Conservation (phyloP, 2,329 filamentous ascomycete genomes). For the Aspergillus sp. region DNA sequence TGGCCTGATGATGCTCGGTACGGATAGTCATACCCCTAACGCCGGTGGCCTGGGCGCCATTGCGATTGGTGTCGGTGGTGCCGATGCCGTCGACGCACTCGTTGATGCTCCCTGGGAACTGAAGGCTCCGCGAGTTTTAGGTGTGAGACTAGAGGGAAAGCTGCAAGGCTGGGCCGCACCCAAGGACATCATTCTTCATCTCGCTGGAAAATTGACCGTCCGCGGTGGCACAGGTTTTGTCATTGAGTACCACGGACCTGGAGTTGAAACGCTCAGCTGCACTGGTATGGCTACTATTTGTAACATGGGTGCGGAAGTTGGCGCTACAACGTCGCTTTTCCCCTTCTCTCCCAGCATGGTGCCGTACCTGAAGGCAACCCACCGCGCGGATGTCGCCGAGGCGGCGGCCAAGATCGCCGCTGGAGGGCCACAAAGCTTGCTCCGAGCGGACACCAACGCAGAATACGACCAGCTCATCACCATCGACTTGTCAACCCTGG, state of each 20-base stretch:
- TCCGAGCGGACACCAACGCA: slow-evolving; percentile 76
- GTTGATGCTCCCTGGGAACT: slow-evolving; percentile 97
- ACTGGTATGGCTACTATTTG: slow-evolving; percentile 92
- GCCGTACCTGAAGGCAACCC: slow-evolving; percentile 82
- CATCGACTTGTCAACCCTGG: slow-evolving; percentile 84
- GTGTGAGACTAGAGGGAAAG: slow-evolving; percentile 78
- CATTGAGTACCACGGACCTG: slow-evolving; percentile 90
- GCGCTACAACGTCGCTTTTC: slow-evolving; percentile 94
- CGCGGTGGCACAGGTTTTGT: slow-evolving; percentile 91
- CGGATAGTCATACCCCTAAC: slow-evolving; percentile 95
- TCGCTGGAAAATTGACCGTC: slow-evolving; percentile 88
- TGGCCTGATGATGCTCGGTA: slow-evolving; percentile 97
- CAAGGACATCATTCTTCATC: slow-evolving; percentile 90
- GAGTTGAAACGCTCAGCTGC: slow-evolving; percentile 82
- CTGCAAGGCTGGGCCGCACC: slow-evolving; percentile 89
- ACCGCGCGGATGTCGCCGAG: slow-evolving; percentile 69
- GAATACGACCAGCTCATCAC: slow-evolving; percentile 89
- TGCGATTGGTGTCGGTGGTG: slow-evolving; percentile 94
- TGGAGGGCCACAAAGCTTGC: slow-evolving; percentile 60
- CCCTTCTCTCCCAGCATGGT: slow-evolving; percentile 83
- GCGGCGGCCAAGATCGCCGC: slow-evolving; percentile 64
- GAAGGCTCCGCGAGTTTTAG: slow-evolving; percentile 87
- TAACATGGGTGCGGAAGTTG: slow-evolving; percentile 88
- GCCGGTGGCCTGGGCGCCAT: slow-evolving; percentile 92
- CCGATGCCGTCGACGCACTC: slow-evolving; percentile 93